phyloP scores from a whole-genome alignment of 257 asterid species.

The Echium plantagineum region DNA sequence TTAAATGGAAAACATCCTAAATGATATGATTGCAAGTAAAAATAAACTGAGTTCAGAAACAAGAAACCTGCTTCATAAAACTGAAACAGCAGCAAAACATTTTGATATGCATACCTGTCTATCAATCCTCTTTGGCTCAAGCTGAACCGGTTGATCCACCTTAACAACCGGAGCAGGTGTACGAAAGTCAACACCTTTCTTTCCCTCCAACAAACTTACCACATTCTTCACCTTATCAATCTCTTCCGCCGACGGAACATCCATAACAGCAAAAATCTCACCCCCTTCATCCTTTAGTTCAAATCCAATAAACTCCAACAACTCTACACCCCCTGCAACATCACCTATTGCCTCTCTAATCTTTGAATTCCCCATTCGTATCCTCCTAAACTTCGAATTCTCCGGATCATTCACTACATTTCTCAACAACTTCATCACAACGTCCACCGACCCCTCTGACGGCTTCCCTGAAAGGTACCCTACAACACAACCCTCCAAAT shows the following conservation, averaged over 20 bases:
- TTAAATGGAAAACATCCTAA: not conserved
- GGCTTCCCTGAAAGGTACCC: constrained; percentile 63
- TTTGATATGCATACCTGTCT: constrained; percentile 51
- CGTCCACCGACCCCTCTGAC: constrained; percentile 50
- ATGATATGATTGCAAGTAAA: not conserved
- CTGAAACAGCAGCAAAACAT: not conserved
- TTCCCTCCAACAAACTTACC: constrained; percentile 43
- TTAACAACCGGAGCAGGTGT: constrained; percentile 23
- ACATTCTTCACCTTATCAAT: constrained; percentile 40
- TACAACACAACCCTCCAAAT: constrained; percentile 42
- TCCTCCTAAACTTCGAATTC: constrained; percentile 76
- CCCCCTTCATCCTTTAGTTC: constrained; percentile 63
- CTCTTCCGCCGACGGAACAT: constrained; percentile 37
- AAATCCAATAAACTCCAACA: constrained; percentile 72
- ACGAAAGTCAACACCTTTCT: constrained; percentile 30
- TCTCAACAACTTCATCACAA: constrained; percentile 48
- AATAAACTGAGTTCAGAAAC: not conserved
- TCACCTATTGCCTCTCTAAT: constrained; percentile 81
- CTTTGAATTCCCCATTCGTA: constrained; percentile 82
- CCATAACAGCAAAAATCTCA: constrained; percentile 86
- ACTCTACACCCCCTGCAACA: constrained; percentile 70
- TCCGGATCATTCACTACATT: constrained; percentile 67
- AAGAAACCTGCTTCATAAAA: not conserved
- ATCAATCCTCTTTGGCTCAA: constrained; percentile 46
- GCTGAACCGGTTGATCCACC: constrained; percentile 35